These are phyloP conservation scores for Xerocomellus dryophilus DNA, from an alignment of 768 basidiomycete species.

Conservation along the genomic window DNA sequence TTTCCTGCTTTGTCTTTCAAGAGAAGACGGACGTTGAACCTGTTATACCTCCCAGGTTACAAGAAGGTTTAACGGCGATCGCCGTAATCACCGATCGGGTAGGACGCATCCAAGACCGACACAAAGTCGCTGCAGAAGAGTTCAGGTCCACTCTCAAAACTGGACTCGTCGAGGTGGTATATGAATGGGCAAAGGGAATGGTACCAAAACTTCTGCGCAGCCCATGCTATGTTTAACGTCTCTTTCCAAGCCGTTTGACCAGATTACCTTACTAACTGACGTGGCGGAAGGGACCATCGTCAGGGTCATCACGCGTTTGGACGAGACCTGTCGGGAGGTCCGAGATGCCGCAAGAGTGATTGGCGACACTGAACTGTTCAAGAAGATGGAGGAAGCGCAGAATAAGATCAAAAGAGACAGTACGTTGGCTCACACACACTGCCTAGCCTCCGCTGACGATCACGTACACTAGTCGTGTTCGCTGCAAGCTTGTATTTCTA, in stretches of 20 bases:
- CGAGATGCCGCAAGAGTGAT: constrained; percentile 96
- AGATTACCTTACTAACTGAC: constrained; percentile 90
- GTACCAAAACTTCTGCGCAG: constrained; percentile 39
- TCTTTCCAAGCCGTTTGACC: constrained; percentile 78
- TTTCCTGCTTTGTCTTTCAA: constrained; percentile 97
- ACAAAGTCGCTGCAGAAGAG: constrained; percentile 76
- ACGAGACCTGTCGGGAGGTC: constrained; percentile 96
- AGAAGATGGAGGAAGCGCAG: constrained; percentile 97
- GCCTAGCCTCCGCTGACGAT: constrained; percentile 5
- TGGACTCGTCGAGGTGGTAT: constrained; percentile 93
- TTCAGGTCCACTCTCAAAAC: constrained; percentile 81
- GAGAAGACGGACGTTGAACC: constrained; percentile 95
- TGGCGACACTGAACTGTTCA: constrained; percentile 92
- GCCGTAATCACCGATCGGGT: constrained; percentile 75
- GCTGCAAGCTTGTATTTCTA: constrained; percentile 87
- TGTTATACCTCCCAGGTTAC: constrained; percentile 70
- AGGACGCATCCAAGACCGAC: constrained; percentile 70
- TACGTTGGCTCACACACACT: constrained; percentile 43
- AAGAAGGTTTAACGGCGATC: constrained; percentile 78
- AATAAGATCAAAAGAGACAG: constrained; percentile 94
- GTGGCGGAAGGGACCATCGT: constrained; percentile 97
- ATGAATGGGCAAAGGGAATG: constrained; percentile 99
- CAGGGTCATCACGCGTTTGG: constrained; percentile 89
- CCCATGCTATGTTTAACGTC: not conserved
- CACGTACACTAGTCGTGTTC: constrained; percentile 60